These are phyloP conservation scores for Bryoglossum gracile DNA, from an alignment of 495 filamentous ascomycete genomes.

Conservation along the genomic window DNA sequence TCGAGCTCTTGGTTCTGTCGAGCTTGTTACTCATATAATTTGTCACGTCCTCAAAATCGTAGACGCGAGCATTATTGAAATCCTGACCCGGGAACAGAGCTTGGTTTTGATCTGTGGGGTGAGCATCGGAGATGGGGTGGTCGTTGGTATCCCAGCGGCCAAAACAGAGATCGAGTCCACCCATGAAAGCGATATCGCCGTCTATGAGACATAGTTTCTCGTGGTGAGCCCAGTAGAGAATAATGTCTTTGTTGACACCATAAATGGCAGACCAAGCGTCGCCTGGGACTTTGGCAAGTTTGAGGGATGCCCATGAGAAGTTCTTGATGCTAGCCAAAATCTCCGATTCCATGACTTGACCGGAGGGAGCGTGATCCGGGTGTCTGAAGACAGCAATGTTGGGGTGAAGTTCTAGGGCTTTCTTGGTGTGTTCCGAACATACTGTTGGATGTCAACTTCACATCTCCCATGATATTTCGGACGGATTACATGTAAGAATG, in stretches of 20 bases:
- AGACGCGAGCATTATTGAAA: conserved; percentile 84
- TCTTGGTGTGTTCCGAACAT: conserved; percentile 64
- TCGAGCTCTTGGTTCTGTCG: conserved; percentile 65
- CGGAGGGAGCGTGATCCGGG: conserved; percentile 79
- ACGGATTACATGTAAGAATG: conserved; percentile 61
- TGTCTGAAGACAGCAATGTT: conserved; percentile 92
- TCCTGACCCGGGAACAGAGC: conserved; percentile 88
- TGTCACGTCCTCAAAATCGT: conserved; percentile 79
- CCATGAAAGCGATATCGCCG: conserved; percentile 81
- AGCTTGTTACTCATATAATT: conserved; percentile 86
- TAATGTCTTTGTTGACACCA: conserved; percentile 63
- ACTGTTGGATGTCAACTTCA: conserved; percentile 12
- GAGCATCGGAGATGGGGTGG: conserved; percentile 80
- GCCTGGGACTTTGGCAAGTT: conserved; percentile 50
- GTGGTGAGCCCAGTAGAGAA: conserved; percentile 93
- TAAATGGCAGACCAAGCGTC: conserved; percentile 71
- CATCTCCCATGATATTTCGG: background rate
- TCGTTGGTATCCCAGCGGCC: conserved; percentile 56
- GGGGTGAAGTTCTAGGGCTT: conserved; percentile 65
- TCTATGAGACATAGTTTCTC: conserved; percentile 90
- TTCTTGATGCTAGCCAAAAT: conserved; percentile 33
- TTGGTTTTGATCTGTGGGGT: conserved; percentile 56
- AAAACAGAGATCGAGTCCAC: conserved; percentile 64
- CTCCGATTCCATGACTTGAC: conserved; percentile 41
- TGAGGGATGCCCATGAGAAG: conserved; percentile 35